Conservation (phyloP, 1,284 basidiomycete species). For the Cyathus olla region DNA sequence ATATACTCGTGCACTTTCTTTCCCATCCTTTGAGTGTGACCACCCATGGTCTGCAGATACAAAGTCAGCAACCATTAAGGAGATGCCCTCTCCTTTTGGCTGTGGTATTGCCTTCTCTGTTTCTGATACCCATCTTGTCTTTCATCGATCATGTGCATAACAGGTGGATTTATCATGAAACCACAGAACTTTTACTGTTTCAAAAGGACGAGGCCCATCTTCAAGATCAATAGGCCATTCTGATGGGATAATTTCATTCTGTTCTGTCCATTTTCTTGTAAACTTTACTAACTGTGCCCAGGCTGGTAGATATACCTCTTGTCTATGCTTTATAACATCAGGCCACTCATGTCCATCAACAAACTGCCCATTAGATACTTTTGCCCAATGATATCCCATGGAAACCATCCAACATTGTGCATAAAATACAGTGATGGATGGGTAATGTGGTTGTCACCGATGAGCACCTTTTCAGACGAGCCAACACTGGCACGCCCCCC, state of each 20-base stretch:
- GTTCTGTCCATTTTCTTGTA: constrained; percentile 3
- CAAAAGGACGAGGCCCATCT: background rate
- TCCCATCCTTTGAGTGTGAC: constrained; percentile 32
- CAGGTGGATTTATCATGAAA: constrained; percentile 40
- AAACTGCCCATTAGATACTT: constrained; percentile 33
- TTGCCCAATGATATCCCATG: constrained; percentile 26
- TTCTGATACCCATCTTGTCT: constrained; percentile 41
- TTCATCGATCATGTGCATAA: constrained; percentile 34
- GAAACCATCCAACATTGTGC: constrained; percentile 30
- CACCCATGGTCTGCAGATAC: constrained; percentile 55
- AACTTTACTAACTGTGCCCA: constrained; percentile 12
- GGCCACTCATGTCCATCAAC: constrained; percentile 32
- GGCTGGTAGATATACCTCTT: constrained; percentile 25
- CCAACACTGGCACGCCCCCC: too few species aligned
- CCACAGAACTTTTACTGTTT: constrained; percentile 23
- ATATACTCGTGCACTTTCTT: constrained; percentile 15
- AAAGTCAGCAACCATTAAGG: constrained; percentile 58
- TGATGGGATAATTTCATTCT: too few species aligned
- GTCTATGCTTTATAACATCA: constrained; percentile 28
- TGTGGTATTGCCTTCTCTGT: constrained; percentile 36
- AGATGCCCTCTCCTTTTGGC: constrained; percentile 50
- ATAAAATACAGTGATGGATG: too few species aligned
- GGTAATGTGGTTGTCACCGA: too few species aligned
- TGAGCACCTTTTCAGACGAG: too few species aligned
- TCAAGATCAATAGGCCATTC: background rate